phyloP scores from a whole-genome alignment of 2,329 filamentous ascomycete genomes.

The Diaporthe ilicicola region DNA sequence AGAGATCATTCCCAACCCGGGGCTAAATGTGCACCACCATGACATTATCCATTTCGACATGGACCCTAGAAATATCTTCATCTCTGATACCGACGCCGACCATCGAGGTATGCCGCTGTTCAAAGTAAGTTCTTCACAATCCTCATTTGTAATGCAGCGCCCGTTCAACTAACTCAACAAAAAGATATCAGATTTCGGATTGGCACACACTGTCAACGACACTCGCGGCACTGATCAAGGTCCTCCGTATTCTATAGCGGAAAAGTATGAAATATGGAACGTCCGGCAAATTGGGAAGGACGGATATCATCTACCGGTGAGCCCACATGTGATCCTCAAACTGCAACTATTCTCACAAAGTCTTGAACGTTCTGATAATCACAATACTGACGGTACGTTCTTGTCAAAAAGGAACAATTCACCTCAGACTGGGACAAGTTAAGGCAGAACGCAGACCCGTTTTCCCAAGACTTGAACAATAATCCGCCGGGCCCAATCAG shows the following conservation, averaged over 20 bases:
- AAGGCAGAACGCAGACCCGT: background rate
- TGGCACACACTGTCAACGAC: background rate
- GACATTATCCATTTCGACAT: constrained; percentile 11
- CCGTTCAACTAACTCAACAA: background rate
- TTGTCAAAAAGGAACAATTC: background rate
- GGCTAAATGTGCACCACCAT: background rate
- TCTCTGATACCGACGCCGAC: background rate
- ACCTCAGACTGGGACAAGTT: constrained; percentile 6
- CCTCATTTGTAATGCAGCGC: background rate
- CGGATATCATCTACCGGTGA: constrained; percentile 1
- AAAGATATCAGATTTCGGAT: constrained; percentile 6
- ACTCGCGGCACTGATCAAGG: background rate
- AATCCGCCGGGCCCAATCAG: background rate
- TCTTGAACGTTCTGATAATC: too few relatives aligned
- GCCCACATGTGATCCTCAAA: background rate
- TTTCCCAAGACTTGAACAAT: background rate
- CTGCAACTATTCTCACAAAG: background rate
- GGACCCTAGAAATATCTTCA: background rate
- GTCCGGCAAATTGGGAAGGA: background rate
- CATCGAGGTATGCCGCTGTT: background rate
- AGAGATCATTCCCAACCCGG: background rate
- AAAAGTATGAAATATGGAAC: background rate
- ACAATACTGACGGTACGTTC: background rate
- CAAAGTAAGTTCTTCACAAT: background rate
- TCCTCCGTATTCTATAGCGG: background rate